Percentiles rank a stretch among this genome's conserved stretches.
These are phyloP conservation scores for Proliferodiscus dingleyae DNA, from an alignment of 2,329 filamentous ascomycete genomes.

Conservation along the genomic window DNA sequence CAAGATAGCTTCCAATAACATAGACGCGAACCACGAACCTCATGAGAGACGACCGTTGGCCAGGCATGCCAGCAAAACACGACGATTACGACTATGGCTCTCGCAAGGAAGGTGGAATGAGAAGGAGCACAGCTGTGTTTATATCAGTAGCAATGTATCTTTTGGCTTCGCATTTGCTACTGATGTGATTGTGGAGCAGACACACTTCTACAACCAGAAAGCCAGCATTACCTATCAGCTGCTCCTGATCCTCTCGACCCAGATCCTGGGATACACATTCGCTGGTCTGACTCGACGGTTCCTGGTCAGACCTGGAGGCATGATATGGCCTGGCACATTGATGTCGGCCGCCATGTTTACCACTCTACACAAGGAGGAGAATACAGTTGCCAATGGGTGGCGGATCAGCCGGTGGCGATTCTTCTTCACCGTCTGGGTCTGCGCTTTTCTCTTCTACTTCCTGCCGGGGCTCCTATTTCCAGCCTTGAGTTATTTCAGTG, in stretches of 20 bases:
- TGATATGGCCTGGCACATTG: slow-evolving; percentile 87
- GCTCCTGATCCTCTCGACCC: slow-evolving; percentile 77
- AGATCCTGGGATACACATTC: slow-evolving; percentile 82
- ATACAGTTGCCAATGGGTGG: slow-evolving; percentile 78
- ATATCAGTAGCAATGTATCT: slow-evolving; percentile 84
- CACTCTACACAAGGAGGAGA: slow-evolving; percentile 79
- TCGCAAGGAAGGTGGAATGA: slow-evolving; percentile 80
- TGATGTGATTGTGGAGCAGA: slow-evolving; percentile 86
- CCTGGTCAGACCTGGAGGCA: slow-evolving; percentile 77
- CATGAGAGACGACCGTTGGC: slow-evolving; percentile 1
- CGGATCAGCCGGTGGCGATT: slow-evolving; percentile 77
- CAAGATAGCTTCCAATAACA: slow-evolving; percentile 22
- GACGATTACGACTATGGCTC: slow-evolving; percentile 63
- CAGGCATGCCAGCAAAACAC: slow-evolving; percentile 16
- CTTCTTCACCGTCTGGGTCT: slow-evolving; percentile 69
- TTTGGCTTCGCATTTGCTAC: slow-evolving; percentile 88
- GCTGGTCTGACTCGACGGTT: slow-evolving; percentile 77
- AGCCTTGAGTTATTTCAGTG: slow-evolving; percentile 82
- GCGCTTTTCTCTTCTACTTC: slow-evolving; percentile 77
- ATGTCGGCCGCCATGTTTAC: slow-evolving; percentile 89
- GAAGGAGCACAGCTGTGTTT: slow-evolving; percentile 84
- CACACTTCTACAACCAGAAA: slow-evolving; percentile 81
- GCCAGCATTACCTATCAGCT: slow-evolving; percentile 73
- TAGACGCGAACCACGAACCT: slow-evolving; percentile 22
- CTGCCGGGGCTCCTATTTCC: slow-evolving; percentile 77